Conservation (phyloP, 225 moss, liverwort and hornwort species). For the Thuidium tamariscinum region DNA sequence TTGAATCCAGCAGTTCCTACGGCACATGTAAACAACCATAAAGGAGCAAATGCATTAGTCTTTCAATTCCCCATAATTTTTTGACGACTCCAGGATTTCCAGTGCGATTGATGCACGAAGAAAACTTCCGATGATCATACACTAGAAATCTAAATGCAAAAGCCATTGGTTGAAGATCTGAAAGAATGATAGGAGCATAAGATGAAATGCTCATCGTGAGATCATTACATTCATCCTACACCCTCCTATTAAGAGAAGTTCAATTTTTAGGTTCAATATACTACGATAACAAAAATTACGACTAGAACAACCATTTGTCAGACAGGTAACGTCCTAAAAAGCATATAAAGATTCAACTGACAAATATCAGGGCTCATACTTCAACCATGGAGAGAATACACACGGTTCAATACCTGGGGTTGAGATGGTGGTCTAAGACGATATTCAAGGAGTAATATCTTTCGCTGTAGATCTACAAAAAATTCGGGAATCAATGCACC, state of each 20-base stretch:
- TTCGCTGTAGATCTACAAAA: slow-evolving; percentile 52
- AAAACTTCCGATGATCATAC: neutral
- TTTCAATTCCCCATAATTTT: neutral
- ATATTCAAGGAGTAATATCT: slow-evolving; percentile 36
- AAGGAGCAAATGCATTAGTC: neutral
- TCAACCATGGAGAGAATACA: neutral
- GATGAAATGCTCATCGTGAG: neutral
- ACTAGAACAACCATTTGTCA: neutral
- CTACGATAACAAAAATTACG: neutral
- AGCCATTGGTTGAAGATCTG: neutral
- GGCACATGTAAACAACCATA: neutral
- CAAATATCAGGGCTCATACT: neutral
- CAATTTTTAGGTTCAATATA: neutral
- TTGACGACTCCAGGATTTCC: neutral
- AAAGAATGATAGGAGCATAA: neutral
- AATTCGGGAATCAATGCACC: neutral
- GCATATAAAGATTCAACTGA: neutral
- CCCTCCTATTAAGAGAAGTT: neutral
- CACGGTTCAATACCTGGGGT: slow-evolving; percentile 21
- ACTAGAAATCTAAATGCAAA: neutral
- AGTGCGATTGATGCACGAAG: neutral
- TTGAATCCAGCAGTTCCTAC: slow-evolving; percentile 26
- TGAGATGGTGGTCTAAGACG: slow-evolving; percentile 46
- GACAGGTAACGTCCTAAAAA: neutral
- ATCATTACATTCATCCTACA: neutral